Evolutionary conservation across 1,284 basidiomycete genomes (phyloP).

Genomic region (Trametes sp.): DNA sequence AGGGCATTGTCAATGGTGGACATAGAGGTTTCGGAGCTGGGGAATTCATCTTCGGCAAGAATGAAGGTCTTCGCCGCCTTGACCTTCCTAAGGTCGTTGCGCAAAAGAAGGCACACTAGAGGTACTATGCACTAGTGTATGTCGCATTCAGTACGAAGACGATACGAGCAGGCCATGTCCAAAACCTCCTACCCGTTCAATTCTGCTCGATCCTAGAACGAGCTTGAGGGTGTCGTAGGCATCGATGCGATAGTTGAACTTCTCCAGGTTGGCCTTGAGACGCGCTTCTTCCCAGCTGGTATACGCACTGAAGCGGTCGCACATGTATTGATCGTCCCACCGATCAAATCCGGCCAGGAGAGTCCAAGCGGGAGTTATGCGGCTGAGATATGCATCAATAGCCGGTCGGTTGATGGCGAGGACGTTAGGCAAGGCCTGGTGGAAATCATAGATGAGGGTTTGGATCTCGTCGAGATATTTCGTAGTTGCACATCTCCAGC

Average conservation of each 20-base stretch:
- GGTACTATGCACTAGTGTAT: not conserved
- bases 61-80: slow-evolving; percentile 1
- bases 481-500: slow-evolving; percentile 31
- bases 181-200: slow-evolving; percentile 3
- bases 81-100: slow-evolving; percentile 7
- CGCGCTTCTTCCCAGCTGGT: slow-evolving; percentile 3
- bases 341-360: not conserved
- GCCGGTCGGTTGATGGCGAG: slow-evolving; percentile 29
- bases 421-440: slow-evolving; percentile 17
- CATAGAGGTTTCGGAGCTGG: not conserved
- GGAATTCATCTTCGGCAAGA: slow-evolving; percentile 1
- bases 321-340: not conserved
- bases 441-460: slow-evolving; percentile 28
- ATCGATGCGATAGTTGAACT: slow-evolving; percentile 11
- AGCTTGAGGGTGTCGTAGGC: slow-evolving; percentile 4
- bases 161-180: not conserved
- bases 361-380: not conserved
- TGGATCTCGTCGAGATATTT: slow-evolving; percentile 34
- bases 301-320: slow-evolving; percentile 4
- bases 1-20: slow-evolving; percentile 3
- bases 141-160: not conserved
- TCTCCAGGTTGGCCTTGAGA: slow-evolving; percentile 6
- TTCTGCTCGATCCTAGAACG: not conserved
- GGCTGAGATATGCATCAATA: slow-evolving; percentile 30
- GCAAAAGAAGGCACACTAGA: slow-evolving; percentile 2